Base-by-base conservation (phyloP, 2,329 filamentous ascomycete species). In the Dothideomycetes sp. region DNA sequence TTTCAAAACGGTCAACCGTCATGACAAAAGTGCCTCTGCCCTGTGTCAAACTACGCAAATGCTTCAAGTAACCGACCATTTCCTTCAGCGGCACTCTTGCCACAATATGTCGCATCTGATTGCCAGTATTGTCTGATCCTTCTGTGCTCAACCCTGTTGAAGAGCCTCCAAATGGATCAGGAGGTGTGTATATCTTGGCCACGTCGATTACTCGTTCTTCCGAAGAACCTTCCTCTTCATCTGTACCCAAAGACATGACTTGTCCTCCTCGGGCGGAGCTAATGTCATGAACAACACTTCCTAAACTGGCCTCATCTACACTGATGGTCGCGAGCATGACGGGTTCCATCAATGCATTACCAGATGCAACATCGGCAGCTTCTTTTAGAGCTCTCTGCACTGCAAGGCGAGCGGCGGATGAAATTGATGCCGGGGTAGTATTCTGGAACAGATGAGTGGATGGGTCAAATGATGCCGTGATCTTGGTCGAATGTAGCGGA, bases 31-130 rank as follows among this genome's bases (percentile, higher is more conserved):
- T 84, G 0, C 80, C 81, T 41, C 91, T 72, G 0, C 91, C 91
- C 3, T 82, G 84, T 3, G 89, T 98, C 67, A 94, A 73, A 62
- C 85, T 88, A 38, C 91, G 71, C 48, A 98, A 64, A 57, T 93
- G 84, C 58, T 86, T 85, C 51, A 96, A 69, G 61, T 96, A 98
- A 29, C 89, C 84, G 24, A 96, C 80, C 85, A 96, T 95, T 63
- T 96, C 89, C 64, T 91, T 93, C 53, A 96, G 70, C 22, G 91
- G 91, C 19, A 96, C 89, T 53, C 84, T 78, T 16, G 88, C 91
- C 9, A 82, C 79, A 50, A 98, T 85, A 44, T 77, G 74, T 22
- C 53, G 49, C 43, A 46, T 51, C 30, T 70, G 61, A 52, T 59
- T 51, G 33, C 51, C 45, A 12, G 37, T 38, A 18, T 47, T 53